These are phyloP conservation scores for Solanum arcanum DNA, from an alignment of 257 asterid genomes.

Conservation along the genomic window DNA sequence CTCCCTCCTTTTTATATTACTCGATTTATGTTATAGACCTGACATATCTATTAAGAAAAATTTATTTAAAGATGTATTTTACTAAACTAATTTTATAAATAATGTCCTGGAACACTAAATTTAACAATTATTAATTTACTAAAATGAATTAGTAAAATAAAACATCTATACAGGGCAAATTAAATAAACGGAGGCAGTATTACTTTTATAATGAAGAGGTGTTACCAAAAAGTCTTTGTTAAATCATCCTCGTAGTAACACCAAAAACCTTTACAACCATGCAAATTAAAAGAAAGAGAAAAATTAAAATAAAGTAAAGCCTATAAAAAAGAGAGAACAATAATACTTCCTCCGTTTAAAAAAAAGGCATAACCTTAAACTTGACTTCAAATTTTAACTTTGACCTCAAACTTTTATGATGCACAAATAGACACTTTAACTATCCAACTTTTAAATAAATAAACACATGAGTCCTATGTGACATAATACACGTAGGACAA, in stretches of 20 bases:
- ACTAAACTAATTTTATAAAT: no score
- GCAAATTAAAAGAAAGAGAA: neutral
- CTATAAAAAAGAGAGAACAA: neutral
- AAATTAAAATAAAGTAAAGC: neutral
- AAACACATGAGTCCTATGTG: no score
- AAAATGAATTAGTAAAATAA: neutral
- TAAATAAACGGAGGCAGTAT: neutral
- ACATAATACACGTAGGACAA: no score
- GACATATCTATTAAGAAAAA: fast-evolving
- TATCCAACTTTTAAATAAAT: no score
- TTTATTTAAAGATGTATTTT: no score
- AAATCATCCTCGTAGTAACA: neutral
- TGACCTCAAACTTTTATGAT: no score
- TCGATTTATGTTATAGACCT: no score
- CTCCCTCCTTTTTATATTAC: neutral
- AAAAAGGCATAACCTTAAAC: no score
- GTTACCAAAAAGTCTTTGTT: neutral
- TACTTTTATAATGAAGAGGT: neutral
- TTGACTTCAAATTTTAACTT: no score
- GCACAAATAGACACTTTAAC: no score
- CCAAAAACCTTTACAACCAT: neutral
- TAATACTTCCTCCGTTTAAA: no score
- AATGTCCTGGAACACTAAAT: no score
- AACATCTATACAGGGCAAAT: neutral
- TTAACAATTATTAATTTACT: neutral